Evolutionary conservation across 768 basidiomycete species (phyloP).

Genomic region (Boletellus ananiceps): DNA sequence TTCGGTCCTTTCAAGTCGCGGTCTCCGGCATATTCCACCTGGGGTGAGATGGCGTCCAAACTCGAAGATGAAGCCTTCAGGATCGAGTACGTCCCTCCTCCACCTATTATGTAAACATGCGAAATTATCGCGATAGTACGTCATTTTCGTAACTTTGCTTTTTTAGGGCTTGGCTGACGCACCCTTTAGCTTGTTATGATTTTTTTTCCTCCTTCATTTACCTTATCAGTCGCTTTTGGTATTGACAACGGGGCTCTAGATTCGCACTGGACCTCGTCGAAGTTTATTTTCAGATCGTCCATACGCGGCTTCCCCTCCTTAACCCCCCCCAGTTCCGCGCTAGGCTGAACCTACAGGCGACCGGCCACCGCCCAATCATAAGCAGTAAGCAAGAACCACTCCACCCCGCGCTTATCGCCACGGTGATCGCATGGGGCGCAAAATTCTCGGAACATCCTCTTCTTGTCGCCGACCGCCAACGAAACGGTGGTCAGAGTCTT

Average conservation of each 20-base stretch:
- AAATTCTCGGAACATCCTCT: constrained; percentile 91
- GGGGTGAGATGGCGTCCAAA: constrained; percentile 72
- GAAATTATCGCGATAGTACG: constrained; percentile 19
- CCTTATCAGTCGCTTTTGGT: constrained; percentile 22
- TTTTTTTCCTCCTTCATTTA: constrained; percentile 26
- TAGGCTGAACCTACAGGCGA: constrained; percentile 49
- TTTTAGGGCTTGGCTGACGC: constrained; percentile 22
- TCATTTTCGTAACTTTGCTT: constrained; percentile 18
- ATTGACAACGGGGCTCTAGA: constrained; percentile 39
- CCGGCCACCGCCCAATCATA: constrained; percentile 20
- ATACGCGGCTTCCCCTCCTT: constrained; percentile 82
- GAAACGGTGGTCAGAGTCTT: constrained; percentile 65
- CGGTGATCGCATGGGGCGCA: constrained; percentile 86
- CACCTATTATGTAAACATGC: constrained; percentile 29
- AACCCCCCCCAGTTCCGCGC: constrained; percentile 78
- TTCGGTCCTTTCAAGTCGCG: constrained; percentile 31
- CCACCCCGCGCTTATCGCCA: constrained; percentile 76
- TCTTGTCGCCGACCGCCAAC: constrained; percentile 71
- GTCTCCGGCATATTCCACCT: constrained; percentile 54
- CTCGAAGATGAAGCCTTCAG: constrained; percentile 70
- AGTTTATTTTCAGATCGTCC: constrained; percentile 91
- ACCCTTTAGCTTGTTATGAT: constrained; percentile 13
- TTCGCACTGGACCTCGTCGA: constrained; percentile 91
- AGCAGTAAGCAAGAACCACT: constrained; percentile 37
- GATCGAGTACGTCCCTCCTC: constrained; percentile 67